Evolutionary conservation across 768 basidiomycete species (phyloP).

Genomic region (Agaricus bisporus): DNA sequence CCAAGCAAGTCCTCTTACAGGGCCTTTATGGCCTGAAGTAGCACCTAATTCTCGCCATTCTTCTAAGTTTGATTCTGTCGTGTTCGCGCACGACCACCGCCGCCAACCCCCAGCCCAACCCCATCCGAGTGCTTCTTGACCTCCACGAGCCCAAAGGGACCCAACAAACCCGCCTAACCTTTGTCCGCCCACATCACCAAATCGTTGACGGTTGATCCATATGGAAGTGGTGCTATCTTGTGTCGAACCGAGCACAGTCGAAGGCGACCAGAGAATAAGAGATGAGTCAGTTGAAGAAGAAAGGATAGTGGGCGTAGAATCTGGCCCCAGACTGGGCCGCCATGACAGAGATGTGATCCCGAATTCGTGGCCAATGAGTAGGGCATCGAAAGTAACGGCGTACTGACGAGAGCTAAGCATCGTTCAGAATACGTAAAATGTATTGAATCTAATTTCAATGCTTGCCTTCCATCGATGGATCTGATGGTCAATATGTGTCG

Average conservation of each 20-base stretch:
- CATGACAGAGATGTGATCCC: conserved; percentile 87
- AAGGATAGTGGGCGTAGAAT: conserved; percentile 51
- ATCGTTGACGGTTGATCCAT: conserved; percentile 88
- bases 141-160: conserved; percentile 68
- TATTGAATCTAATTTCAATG: not conserved
- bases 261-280: conserved; percentile 89
- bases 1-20: conserved; percentile 81
- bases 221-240: conserved; percentile 49
- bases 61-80: conserved; percentile 24
- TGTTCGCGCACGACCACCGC: conserved; percentile 56
- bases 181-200: conserved; percentile 92
- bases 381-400: conserved; percentile 86
- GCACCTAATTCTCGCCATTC: conserved; percentile 77
- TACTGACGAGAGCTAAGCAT: conserved; percentile 40
- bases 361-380: conserved; percentile 94
- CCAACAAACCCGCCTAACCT: conserved; percentile 90
- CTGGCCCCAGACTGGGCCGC: conserved; percentile 38
- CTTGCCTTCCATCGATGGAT: conserved; percentile 32
- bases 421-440: not conserved
- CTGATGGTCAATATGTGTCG: conserved; percentile 73
- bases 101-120: conserved; percentile 97
- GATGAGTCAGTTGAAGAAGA: conserved; percentile 96
- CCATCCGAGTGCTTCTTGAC: conserved; percentile 68
- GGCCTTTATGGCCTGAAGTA: conserved; percentile 77
- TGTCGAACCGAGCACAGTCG: conserved; percentile 34